Base-by-base conservation (phyloP, 768 basidiomycete genomes). In the Peribolospora baueri region DNA sequence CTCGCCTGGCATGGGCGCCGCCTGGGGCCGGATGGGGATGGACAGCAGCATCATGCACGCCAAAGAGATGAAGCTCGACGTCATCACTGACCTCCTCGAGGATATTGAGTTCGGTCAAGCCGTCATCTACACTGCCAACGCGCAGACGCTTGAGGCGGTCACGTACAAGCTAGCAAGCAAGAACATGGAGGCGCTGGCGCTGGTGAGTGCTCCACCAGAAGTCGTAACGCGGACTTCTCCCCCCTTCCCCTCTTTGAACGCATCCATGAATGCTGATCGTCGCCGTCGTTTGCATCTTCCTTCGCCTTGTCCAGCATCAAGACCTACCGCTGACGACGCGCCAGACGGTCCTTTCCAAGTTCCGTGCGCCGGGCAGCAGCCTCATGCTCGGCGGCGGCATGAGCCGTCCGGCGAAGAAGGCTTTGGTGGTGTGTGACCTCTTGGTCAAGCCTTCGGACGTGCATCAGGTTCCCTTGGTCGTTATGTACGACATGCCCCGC, bases 401-500 rank as follows among this genome's bases (percentile, higher is more conserved):
- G 38, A 50, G 83, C 55, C 80, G 80, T 57, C 67, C 77, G 7
- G 65, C 71, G 48, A 76, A 80, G 51, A 84, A 80, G 67, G 77
- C 87, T 41, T 73, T 98, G 54, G 81, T 98, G 46, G 79, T 93
- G 47, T 91, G 88, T 61, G 93, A 98, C 42, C 83, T 81, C 66
- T 77, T 95, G 62, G 93, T 95, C 69, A 74, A 76, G 8, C 50
- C 63, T 8, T 79, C 83, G 39, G 93, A 97, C 60, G 76, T 91
- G 3, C 60, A 58, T 9, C 86, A 88, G 66, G 77, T 91, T 46
- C 84, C 90, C 57, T 74, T 98, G 51, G 79, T 98, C 61, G 80
- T 98, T 70, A 97, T 97, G 69, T 97, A 60, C 84, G 87, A 91
- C 72, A 69, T 90, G 57, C 86, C 85, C 50, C 85, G 85, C 69